Percentiles rank a stretch among this genome's conserved stretches.
Conservation (phyloP, 2,329 filamentous ascomycete species). For the Aureobasidium namibiae region DNA sequence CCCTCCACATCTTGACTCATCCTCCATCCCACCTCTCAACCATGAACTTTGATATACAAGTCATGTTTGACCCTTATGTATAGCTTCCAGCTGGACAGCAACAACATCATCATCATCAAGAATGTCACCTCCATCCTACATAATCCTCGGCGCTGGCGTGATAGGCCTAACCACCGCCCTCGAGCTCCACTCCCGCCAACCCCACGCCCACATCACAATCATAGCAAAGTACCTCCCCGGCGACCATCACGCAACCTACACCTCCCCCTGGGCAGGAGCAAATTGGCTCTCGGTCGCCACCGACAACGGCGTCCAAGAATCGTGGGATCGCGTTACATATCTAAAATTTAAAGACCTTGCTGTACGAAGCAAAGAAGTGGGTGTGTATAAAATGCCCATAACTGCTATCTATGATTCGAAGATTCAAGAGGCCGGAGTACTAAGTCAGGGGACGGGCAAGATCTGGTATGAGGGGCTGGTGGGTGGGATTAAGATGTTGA, state of each 20-base stretch:
- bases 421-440: neutral
- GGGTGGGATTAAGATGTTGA: neutral
- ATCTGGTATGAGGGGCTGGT: constrained; percentile 8
- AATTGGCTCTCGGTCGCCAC: constrained; percentile 63
- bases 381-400: neutral
- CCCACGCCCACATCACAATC: constrained; percentile 52
- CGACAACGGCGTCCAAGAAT: constrained; percentile 19
- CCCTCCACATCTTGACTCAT: neutral
- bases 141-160: constrained; percentile 42
- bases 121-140: constrained; percentile 27
- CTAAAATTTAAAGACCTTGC: neutral
- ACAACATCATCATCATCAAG: neutral
- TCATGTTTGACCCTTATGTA: neutral
- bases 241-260: constrained; percentile 78
- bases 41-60: neutral
- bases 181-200: constrained; percentile 32
- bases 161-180: constrained; percentile 55
- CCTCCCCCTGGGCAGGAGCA: constrained; percentile 76
- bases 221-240: constrained; percentile 80
- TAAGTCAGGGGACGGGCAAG: neutral
- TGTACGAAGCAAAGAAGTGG: neutral
- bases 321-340: neutral
- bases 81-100: constrained; percentile 20
- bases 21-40: neutral
- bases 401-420: neutral